These are phyloP conservation scores for Wickerhamiella slavikovae DNA, from an alignment of 805 yeast genomes.

Conservation along the genomic window DNA sequence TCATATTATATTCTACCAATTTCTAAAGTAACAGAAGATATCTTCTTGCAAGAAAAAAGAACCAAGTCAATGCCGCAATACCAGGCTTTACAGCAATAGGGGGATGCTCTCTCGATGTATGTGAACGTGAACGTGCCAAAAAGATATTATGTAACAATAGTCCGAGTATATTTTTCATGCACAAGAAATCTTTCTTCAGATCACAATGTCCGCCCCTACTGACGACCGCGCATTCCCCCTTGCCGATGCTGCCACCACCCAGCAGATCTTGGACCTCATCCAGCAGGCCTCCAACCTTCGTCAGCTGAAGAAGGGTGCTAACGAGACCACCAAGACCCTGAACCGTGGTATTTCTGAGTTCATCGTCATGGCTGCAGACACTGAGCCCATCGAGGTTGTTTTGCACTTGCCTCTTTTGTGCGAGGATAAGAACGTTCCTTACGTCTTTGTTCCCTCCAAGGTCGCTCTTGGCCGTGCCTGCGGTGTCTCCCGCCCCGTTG, in stretches of 20 bases:
- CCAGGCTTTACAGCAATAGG: too few species aligned
- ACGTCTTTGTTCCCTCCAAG: slow-evolving; percentile 96
- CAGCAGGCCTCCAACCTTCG: slow-evolving; percentile 96
- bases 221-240: slow-evolving; percentile 97
- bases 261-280: slow-evolving; percentile 91
- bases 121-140: too few species aligned
- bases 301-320: slow-evolving; percentile 98
- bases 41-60: too few species aligned
- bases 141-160: too few species aligned
- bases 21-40: too few species aligned
- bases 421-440: slow-evolving; percentile 98
- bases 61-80: too few species aligned
- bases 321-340: slow-evolving; percentile 97
- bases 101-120: too few species aligned
- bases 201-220: slow-evolving; percentile 1
- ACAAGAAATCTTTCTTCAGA: too few species aligned
- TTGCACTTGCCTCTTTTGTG: slow-evolving; percentile 93
- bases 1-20: too few species aligned
- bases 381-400: slow-evolving; percentile 96
- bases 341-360: slow-evolving; percentile 99
- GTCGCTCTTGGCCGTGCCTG: slow-evolving; percentile 99
- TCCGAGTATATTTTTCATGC: too few species aligned
- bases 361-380: slow-evolving; percentile 99
- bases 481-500: slow-evolving; percentile 98
- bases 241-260: slow-evolving; percentile 87